Evolutionary conservation across 768 basidiomycete species (phyloP).

Genomic region (Hypsizygus marmoreus): DNA sequence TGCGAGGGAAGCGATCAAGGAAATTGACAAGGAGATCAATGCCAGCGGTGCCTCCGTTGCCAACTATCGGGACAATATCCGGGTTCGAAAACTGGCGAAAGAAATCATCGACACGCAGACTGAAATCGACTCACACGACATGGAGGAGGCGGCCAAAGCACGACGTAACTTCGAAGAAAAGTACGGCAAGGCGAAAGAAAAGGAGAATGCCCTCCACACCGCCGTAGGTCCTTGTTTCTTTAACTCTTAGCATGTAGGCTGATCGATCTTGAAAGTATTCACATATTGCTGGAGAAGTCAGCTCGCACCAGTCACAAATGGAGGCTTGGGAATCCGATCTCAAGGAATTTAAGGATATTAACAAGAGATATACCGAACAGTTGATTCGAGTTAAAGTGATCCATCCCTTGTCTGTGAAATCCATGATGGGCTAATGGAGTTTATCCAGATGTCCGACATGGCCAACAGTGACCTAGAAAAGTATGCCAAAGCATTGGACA

Average conservation of each 20-base stretch:
- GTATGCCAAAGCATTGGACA: constrained; percentile 95
- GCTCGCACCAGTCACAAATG: constrained; percentile 67
- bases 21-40: constrained; percentile 77
- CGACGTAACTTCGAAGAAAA: constrained; percentile 82
- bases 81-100: constrained; percentile 65
- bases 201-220: constrained; percentile 70
- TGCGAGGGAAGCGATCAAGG: constrained; percentile 45
- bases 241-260: neutral
- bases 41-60: constrained; percentile 69
- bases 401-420: neutral
- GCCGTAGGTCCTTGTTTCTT: constrained; percentile 45
- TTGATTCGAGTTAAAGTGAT: constrained; percentile 91
- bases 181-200: constrained; percentile 70
- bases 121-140: constrained; percentile 74
- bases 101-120: constrained; percentile 68
- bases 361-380: constrained; percentile 86
- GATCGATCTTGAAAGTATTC: constrained; percentile 58
- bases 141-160: constrained; percentile 85
- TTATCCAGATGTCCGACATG: constrained; percentile 90
- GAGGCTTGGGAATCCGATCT: constrained; percentile 69
- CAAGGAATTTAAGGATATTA: constrained; percentile 84
- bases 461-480: constrained; percentile 97
- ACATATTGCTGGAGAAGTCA: constrained; percentile 82
- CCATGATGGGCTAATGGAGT: neutral
- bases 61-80: constrained; percentile 81